Evolutionary conservation across 176 grass and related monocot genomes (phyloP).

Genomic region (Calamus simplicifolius): DNA sequence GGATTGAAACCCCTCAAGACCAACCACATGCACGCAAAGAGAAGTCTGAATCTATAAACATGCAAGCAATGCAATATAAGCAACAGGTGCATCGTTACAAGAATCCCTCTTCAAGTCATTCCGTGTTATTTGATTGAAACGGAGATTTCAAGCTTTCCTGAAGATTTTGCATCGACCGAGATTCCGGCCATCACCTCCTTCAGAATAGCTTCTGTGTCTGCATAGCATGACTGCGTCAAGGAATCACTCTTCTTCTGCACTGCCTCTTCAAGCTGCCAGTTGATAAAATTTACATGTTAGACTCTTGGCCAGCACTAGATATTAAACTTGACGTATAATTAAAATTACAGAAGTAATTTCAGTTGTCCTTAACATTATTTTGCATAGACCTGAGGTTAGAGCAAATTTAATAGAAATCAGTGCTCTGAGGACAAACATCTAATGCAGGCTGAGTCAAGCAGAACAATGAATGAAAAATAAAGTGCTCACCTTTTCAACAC

Average conservation of each 20-base stretch:
- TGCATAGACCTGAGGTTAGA: not conserved
- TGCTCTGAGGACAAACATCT: not conserved
- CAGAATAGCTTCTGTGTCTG: slow-evolving; percentile 40
- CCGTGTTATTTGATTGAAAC: too few species aligned
- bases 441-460: not conserved
- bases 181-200: slow-evolving; percentile 62
- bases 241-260: slow-evolving; percentile 40
- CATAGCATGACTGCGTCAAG: slow-evolving; percentile 36
- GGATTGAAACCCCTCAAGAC: too few species aligned
- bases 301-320: not conserved
- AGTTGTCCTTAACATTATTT: not conserved
- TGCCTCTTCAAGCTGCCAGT: slow-evolving; percentile 42
- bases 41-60: too few species aligned
- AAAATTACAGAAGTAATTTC: not conserved
- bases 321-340: too few species aligned
- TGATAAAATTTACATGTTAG: not conserved
- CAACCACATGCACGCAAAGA: too few species aligned
- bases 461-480: not conserved
- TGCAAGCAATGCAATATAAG: too few species aligned
- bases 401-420: not conserved
- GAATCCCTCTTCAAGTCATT: too few species aligned
- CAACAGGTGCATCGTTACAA: too few species aligned
- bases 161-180: not conserved
- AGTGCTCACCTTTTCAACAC: slow-evolving; percentile 38
- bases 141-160: too few species aligned